These are phyloP conservation scores for Oryza glaberrima DNA, from an alignment of 176 grass and related monocot genomes.

Conservation along the genomic window DNA sequence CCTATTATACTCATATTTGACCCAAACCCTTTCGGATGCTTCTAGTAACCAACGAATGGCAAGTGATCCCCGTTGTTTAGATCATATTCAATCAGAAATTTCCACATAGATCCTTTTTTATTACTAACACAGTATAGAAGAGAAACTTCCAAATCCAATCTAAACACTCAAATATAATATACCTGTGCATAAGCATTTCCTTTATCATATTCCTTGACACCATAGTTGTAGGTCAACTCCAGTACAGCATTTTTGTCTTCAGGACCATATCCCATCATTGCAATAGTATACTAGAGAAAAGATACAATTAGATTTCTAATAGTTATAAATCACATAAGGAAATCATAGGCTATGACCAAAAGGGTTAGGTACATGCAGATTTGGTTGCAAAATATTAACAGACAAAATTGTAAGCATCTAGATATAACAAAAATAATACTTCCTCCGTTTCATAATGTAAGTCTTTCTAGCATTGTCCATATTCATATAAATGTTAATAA, in stretches of 20 bases:
- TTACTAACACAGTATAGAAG: slow-evolving; percentile 3
- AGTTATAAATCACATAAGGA: slow-evolving; percentile 8
- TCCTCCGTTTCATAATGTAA: too few species aligned
- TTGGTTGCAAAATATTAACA: slow-evolving; percentile 11
- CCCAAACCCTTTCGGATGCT: neutral
- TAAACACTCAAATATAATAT: slow-evolving; percentile 36
- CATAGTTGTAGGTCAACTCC: slow-evolving; percentile 96
- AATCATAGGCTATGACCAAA: neutral
- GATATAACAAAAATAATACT: neutral
- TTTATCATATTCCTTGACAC: slow-evolving; percentile 81
- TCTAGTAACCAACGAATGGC: neutral
- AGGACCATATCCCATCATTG: slow-evolving; percentile 99
- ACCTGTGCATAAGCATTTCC: slow-evolving; percentile 99
- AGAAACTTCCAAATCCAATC: slow-evolving; percentile 14
- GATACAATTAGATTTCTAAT: neutral
- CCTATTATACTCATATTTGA: neutral
- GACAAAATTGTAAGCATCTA: slow-evolving; percentile 26
- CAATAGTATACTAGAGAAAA: slow-evolving; percentile 77
- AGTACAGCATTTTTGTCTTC: slow-evolving; percentile 95
- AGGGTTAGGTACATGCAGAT: slow-evolving; percentile 22
- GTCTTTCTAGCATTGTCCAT: too few species aligned
- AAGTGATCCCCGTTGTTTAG: too few species aligned
- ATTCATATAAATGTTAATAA: too few species aligned
- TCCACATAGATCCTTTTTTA: neutral
- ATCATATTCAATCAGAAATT: neutral